phyloP scores from a whole-genome alignment of 2,329 filamentous ascomycete species.

The Trichoderma guizhouense region DNA sequence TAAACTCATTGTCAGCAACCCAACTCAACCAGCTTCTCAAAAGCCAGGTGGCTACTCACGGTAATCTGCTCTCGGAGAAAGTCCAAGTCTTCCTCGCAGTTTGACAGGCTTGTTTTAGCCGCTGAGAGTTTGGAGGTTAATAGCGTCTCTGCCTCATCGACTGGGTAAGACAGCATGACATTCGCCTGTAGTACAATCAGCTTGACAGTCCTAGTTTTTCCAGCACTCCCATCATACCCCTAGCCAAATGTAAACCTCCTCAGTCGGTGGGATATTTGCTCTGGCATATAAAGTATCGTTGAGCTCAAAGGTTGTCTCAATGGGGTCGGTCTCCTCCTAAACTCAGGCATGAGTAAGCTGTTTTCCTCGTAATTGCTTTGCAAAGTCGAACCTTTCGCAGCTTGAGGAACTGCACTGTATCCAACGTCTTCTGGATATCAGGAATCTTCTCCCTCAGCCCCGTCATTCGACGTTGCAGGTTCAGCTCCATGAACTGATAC shows the following conservation, averaged over 20 bases:
- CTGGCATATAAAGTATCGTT: constrained; percentile 95
- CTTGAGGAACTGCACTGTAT: constrained; percentile 84
- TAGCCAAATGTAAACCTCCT: constrained; percentile 97
- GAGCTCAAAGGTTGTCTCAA: constrained; percentile 92
- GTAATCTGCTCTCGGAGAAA: constrained; percentile 96
- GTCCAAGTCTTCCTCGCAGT: constrained; percentile 94
- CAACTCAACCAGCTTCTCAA: neutral
- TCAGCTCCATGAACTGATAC: constrained; percentile 99
- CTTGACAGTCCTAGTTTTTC: neutral
- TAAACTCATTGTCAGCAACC: constrained; percentile 34
- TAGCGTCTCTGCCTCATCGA: constrained; percentile 79
- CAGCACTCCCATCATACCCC: constrained; percentile 51
- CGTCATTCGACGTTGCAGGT: constrained; percentile 76
- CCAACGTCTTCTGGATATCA: constrained; percentile 92
- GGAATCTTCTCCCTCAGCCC: constrained; percentile 93
- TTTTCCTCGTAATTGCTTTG: neutral
- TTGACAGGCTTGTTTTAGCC: constrained; percentile 74
- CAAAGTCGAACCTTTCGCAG: constrained; percentile 58
- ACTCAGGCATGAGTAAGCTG: constrained; percentile 21
- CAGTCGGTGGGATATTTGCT: constrained; percentile 73
- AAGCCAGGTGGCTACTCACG: constrained; percentile 47
- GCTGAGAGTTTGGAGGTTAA: constrained; percentile 73
- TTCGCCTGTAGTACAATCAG: constrained; percentile 62
- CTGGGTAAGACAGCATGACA: constrained; percentile 93
- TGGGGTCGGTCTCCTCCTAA: constrained; percentile 58